A percentile compares a stretch with the other conserved stretches of the same genome.
Conservation (phyloP, 768 basidiomycete genomes). For the Asterophora parasitica region DNA sequence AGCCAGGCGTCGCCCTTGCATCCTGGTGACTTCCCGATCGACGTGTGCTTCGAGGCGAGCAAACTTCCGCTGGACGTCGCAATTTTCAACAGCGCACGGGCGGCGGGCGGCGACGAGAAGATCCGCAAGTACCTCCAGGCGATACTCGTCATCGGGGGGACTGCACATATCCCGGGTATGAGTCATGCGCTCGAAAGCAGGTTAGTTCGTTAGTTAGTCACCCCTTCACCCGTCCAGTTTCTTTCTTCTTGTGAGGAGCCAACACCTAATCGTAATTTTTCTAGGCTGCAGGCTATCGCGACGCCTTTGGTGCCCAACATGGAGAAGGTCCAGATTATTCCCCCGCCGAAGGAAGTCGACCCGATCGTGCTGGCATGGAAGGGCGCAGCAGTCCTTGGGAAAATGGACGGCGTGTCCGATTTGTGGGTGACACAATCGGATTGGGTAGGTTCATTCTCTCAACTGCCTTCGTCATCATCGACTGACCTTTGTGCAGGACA, state of each 20-base stretch:
- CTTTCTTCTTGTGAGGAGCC: slow-evolving; percentile 1
- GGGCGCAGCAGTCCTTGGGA: slow-evolving; percentile 85
- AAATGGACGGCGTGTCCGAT: slow-evolving; percentile 87
- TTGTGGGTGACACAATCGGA: slow-evolving; percentile 85
- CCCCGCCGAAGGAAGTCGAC: slow-evolving; percentile 92
- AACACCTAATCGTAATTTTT: slow-evolving; percentile 2
- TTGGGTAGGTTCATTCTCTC: slow-evolving; percentile 56
- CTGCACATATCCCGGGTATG: slow-evolving; percentile 76
- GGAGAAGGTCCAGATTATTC: slow-evolving; percentile 87
- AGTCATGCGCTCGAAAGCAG: slow-evolving; percentile 85
- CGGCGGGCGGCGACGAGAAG: slow-evolving; percentile 84
- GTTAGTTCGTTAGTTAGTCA: no score
- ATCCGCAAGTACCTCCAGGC: slow-evolving; percentile 86
- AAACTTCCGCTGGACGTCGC: slow-evolving; percentile 91
- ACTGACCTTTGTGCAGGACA: slow-evolving; percentile 42
- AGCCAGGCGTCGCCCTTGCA: slow-evolving; percentile 23
- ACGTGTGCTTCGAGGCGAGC: slow-evolving; percentile 79
- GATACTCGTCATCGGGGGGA: slow-evolving; percentile 84
- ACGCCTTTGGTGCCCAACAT: slow-evolving; percentile 78
- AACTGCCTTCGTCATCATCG: slow-evolving; percentile 3
- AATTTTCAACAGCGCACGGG: slow-evolving; percentile 87
- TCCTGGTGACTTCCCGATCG: slow-evolving; percentile 54
- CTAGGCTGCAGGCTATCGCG: slow-evolving; percentile 75
- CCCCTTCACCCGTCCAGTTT: neutral
- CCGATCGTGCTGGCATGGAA: slow-evolving; percentile 92